Evolutionary conservation across 768 basidiomycete genomes (phyloP).

Genomic region (Termitomyces sp.): DNA sequence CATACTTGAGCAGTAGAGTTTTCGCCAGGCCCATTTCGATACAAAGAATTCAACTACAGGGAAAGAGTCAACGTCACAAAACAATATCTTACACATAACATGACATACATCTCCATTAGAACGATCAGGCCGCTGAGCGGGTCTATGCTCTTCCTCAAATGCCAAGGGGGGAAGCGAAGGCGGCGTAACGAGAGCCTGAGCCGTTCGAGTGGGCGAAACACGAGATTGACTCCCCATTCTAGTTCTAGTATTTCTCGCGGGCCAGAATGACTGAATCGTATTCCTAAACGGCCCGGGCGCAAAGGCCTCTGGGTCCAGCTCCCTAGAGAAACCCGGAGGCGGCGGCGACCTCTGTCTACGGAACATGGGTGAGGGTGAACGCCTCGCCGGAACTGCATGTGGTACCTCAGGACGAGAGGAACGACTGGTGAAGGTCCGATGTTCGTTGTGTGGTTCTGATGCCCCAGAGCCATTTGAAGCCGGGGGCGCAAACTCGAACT

Average conservation of each 20-base stretch:
- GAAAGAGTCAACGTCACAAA: not conserved
- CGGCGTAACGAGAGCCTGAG: not conserved
- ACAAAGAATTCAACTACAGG: not conserved
- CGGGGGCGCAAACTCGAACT: constrained; percentile 10
- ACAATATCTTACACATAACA: too few relatives aligned
- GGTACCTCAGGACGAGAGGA: not conserved
- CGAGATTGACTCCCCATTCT: constrained; percentile 4
- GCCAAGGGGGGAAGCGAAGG: constrained; percentile 32
- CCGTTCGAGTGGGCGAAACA: not conserved
- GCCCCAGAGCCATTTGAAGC: not conserved
- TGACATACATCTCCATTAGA: constrained; percentile 1
- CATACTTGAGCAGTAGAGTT: not conserved
- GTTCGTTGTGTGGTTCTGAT: not conserved
- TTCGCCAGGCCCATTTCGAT: constrained; percentile 1
- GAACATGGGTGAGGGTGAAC: constrained; percentile 6
- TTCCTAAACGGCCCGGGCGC: constrained; percentile 43
- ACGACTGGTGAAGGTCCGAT: not conserved
- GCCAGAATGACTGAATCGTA: constrained; percentile 31
- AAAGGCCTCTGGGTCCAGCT: constrained; percentile 30
- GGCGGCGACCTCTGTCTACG: constrained; percentile 5
- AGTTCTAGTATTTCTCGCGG: constrained; percentile 13
- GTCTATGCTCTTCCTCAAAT: constrained; percentile 22
- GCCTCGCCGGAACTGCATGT: not conserved
- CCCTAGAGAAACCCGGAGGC: constrained; percentile 10
- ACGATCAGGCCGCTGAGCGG: not conserved